Percentiles rank a stretch among this genome's conserved stretches.
Evolutionary conservation across 768 basidiomycete genomes (phyloP).

Genomic region (Amanita fuliginea): DNA sequence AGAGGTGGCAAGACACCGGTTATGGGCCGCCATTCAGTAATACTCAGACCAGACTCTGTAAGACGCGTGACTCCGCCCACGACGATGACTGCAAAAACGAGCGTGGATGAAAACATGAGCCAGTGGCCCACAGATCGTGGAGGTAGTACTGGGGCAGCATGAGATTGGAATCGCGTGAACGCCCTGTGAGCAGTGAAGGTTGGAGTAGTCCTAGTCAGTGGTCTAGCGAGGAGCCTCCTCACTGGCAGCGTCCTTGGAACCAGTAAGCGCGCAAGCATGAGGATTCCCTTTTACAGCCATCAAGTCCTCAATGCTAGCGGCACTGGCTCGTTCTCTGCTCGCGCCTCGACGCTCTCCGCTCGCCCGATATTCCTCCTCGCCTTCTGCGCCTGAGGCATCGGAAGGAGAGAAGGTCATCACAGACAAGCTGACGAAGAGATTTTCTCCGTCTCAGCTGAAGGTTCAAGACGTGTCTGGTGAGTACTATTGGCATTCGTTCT

Average conservation of each 20-base stretch:
- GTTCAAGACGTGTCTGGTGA: slow-evolving; percentile 95
- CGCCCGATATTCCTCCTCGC: neutral
- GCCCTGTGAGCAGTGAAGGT: neutral
- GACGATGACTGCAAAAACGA: slow-evolving; percentile 88
- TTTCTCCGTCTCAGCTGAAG: slow-evolving; percentile 69
- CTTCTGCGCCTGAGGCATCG: slow-evolving; percentile 15
- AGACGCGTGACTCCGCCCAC: slow-evolving; percentile 95
- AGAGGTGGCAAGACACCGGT: slow-evolving; percentile 84
- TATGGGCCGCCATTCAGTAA: slow-evolving; percentile 96
- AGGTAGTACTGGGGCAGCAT: slow-evolving; percentile 34
- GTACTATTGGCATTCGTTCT: slow-evolving; percentile 10
- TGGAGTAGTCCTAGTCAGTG: neutral
- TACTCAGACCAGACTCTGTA: slow-evolving; percentile 95
- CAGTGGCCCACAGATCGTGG: slow-evolving; percentile 68
- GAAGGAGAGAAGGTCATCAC: slow-evolving; percentile 66
- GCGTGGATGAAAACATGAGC: slow-evolving; percentile 73
- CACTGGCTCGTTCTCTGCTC: slow-evolving; percentile 6
- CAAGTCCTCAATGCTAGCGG: slow-evolving; percentile 1
- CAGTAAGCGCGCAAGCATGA: slow-evolving; percentile 6
- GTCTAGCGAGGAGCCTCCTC: neutral
- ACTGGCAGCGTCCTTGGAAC: too few relatives aligned
- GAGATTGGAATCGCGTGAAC: neutral
- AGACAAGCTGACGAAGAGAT: slow-evolving; percentile 60
- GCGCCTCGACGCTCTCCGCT: neutral
- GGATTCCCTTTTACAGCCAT: slow-evolving; percentile 8